A percentile compares a stretch with the other conserved stretches of the same genome.
phyloP scores from a whole-genome alignment of 2,329 filamentous ascomycete genomes.

The Emydomyces testavorans region DNA sequence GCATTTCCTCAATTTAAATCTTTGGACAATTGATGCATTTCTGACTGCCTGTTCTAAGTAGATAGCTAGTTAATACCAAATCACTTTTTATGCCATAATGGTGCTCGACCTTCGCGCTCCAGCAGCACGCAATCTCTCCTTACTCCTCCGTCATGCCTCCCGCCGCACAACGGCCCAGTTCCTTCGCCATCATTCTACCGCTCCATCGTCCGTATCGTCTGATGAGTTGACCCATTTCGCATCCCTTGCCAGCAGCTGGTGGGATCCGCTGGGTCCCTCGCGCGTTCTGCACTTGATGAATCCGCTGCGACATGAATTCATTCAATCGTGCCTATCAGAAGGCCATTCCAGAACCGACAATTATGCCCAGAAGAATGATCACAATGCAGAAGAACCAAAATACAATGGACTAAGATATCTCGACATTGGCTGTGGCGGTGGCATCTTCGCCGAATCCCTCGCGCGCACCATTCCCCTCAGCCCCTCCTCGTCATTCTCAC shows the following conservation, averaged over 20 bases:
- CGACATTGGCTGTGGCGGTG: conserved; percentile 89
- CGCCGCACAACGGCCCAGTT: conserved; percentile 8
- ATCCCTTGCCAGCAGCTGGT: conserved; percentile 85
- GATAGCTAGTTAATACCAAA: too few species aligned
- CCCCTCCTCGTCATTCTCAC: conserved; percentile 15
- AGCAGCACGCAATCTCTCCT: conserved; percentile 10
- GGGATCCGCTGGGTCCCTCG: conserved; percentile 88
- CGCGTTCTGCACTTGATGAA: conserved; percentile 96
- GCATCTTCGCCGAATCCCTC: conserved; percentile 75
- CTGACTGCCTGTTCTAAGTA: too few species aligned
- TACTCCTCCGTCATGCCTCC: conserved; percentile 12
- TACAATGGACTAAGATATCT: conserved; percentile 54
- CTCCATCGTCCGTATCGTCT: conserved; percentile 62
- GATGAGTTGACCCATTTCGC: conserved; percentile 92
- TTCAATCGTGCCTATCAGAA: conserved; percentile 56
- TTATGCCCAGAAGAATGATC: conserved; percentile 9
- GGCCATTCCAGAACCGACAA: conserved; percentile 20
- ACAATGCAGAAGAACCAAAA: conserved; percentile 5
- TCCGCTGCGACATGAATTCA: conserved; percentile 87
- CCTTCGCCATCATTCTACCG: conserved; percentile 14
- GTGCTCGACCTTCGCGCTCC: background rate
- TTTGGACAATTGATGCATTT: too few species aligned
- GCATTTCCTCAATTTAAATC: too few species aligned
- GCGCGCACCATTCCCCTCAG: conserved; percentile 31
- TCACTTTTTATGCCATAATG: conserved; percentile 4